Evolutionary conservation across 1,139 yeast species (phyloP).

Genomic region (Hemisphaericaspora subhashii): DNA sequence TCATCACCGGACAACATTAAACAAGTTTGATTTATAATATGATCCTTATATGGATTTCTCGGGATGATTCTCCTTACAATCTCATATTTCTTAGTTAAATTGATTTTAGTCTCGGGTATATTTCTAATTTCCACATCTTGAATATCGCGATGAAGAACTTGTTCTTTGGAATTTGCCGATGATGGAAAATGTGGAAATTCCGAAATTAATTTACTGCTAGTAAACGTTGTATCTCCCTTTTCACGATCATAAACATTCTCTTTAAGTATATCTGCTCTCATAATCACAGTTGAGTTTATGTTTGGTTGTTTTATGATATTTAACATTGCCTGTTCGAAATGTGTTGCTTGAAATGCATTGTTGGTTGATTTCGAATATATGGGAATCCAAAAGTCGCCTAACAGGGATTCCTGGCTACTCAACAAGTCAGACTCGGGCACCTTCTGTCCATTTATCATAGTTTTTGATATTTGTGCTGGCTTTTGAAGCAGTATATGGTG

Average conservation of each 20-base stretch:
- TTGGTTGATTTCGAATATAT: constrained; percentile 43
- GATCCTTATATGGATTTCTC: constrained; percentile 83
- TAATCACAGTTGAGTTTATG: constrained; percentile 85
- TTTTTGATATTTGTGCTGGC: no score
- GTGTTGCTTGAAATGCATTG: constrained; percentile 43
- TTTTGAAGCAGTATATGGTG: no score
- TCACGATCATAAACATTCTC: constrained; percentile 49
- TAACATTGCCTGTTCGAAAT: constrained; percentile 76
- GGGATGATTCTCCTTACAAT: constrained; percentile 83
- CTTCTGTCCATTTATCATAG: neutral
- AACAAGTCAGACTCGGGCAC: constrained; percentile 4
- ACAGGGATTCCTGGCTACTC: constrained; percentile 31
- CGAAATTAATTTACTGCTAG: constrained; percentile 34
- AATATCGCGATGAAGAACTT: constrained; percentile 46
- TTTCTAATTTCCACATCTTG: constrained; percentile 55
- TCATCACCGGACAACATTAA: constrained; percentile 36
- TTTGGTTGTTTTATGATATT: constrained; percentile 84
- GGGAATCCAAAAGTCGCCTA: constrained; percentile 72
- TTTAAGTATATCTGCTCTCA: constrained; percentile 80
- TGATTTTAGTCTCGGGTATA: constrained; percentile 38
- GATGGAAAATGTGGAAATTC: constrained; percentile 35
- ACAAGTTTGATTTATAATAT: constrained; percentile 83
- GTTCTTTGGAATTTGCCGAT: constrained; percentile 28
- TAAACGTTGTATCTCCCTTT: constrained; percentile 33
- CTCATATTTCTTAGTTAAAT: constrained; percentile 44